These are phyloP conservation scores for Arabidopsis thaliana DNA, from an alignment of 345 rosid species.

Conservation along the genomic window TAIR10.1 NC_003070.9:13839001-13839500, in stretches of 20 bases:
- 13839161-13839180: too few relatives aligned
- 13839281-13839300: background rate
- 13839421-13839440: too few relatives aligned
- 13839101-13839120: too few relatives aligned
- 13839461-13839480: too few relatives aligned
- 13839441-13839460: too few relatives aligned
- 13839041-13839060: slow-evolving; percentile 2
- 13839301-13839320: background rate
- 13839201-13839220: background rate
- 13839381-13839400: too few relatives aligned
- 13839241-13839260: background rate
- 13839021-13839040: slow-evolving; percentile 2
- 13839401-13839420: too few relatives aligned
- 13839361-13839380: too few relatives aligned
- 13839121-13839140: background rate
- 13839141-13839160: background rate
- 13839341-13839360: too few relatives aligned
- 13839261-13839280: background rate
- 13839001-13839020: background rate
- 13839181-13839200: too few relatives aligned
- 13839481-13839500: too few relatives aligned
- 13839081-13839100: background rate
- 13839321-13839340: background rate
- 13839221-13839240: too few relatives aligned
- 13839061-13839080: slow-evolving; percentile 1